These are phyloP conservation scores for Actinidia arguta DNA, from an alignment of 179 eudicot genomes.

Conservation along the genomic window DNA sequence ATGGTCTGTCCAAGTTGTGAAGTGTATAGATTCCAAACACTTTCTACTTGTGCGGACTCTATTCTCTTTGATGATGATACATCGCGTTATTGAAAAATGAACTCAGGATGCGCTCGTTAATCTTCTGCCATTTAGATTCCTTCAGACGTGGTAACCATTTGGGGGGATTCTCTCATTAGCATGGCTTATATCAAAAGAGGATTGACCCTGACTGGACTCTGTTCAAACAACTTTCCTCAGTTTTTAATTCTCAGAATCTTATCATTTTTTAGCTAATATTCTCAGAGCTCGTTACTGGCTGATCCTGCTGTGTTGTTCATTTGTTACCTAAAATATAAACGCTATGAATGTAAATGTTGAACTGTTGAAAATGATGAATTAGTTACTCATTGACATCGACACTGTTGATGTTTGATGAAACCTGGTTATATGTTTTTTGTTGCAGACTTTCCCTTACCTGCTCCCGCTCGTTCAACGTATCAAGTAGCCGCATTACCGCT, in stretches of 20 bases:
- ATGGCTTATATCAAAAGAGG: background rate
- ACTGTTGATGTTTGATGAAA: background rate
- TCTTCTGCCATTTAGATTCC: background rate
- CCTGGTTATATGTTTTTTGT: background rate
- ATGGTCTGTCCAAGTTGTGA: slow-evolving; percentile 2
- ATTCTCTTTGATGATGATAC: slow-evolving; percentile 7
- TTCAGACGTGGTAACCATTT: background rate
- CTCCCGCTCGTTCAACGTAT: slow-evolving; percentile 96
- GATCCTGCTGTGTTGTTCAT: background rate
- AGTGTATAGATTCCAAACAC: background rate
- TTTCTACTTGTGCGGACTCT: slow-evolving; percentile 2
- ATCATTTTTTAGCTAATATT: no score
- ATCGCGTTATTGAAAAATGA: background rate
- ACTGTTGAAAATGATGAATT: background rate
- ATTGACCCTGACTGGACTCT: background rate
- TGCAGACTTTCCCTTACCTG: slow-evolving; percentile 88
- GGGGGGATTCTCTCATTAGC: background rate
- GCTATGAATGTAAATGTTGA: background rate
- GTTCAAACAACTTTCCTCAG: background rate
- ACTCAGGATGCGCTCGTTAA: background rate
- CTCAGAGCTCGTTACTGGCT: background rate
- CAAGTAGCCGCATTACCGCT: slow-evolving; percentile 95
- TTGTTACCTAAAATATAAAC: no score
- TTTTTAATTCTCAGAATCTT: background rate
- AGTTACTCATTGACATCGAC: background rate